Conservation (phyloP, 2,329 filamentous ascomycete genomes). For the Sarocladium brachiariae region DNA sequence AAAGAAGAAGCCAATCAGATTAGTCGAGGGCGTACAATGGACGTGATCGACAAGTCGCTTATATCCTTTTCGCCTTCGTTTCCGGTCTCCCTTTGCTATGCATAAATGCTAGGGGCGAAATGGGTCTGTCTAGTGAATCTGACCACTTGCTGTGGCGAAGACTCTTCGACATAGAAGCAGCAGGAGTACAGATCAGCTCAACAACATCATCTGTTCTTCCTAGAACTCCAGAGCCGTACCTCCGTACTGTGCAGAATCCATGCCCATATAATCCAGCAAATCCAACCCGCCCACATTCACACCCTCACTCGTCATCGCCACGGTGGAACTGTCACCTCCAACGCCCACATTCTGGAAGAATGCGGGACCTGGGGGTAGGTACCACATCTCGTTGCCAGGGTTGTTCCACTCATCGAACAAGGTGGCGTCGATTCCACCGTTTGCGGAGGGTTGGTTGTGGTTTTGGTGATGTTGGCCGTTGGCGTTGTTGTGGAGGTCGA, state of each 20-base stretch:
- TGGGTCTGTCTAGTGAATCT: too few relatives aligned
- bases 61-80: too few relatives aligned
- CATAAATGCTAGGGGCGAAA: too few relatives aligned
- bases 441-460: not conserved
- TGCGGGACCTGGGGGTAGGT: conserved; percentile 54
- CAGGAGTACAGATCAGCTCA: too few relatives aligned
- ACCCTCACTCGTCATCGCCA: conserved; percentile 61
- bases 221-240: conserved; percentile 12
- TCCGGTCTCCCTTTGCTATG: too few relatives aligned
- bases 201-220: not conserved
- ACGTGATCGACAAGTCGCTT: too few relatives aligned
- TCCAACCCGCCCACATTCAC: conserved; percentile 62
- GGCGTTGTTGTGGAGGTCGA: conserved; percentile 21
- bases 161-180: too few relatives aligned
- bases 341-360: conserved; percentile 50
- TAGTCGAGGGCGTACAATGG: too few relatives aligned
- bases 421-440: conserved; percentile 28
- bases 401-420: conserved; percentile 51
- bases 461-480: conserved; percentile 3
- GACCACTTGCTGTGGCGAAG: too few relatives aligned
- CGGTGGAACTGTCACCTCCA: conserved; percentile 41
- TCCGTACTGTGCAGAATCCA: conserved; percentile 42
- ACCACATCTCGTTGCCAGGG: conserved; percentile 58
- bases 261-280: conserved; percentile 61
- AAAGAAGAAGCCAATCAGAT: too few relatives aligned